Conservation (phyloP, 163 green algal species). For the Volvox carteri region DNA sequence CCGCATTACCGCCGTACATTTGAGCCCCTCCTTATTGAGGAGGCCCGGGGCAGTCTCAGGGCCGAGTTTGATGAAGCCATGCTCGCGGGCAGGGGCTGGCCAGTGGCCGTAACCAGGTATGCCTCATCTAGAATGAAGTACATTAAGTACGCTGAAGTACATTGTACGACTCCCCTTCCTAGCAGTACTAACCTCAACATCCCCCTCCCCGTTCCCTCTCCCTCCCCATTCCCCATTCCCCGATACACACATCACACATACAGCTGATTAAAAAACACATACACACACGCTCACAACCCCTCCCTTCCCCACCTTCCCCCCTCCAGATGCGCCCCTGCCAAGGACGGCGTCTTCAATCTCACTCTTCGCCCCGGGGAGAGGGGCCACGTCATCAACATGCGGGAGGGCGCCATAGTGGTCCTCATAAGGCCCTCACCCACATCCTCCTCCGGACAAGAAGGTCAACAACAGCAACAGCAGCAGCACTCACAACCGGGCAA, state of each 20-base stretch:
- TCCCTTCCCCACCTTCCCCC: background rate
- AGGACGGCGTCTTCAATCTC: conserved; percentile 47
- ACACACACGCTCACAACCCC: background rate
- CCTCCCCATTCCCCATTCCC: background rate
- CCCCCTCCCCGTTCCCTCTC: background rate
- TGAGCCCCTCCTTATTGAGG: conserved; percentile 49
- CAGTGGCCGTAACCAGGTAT: conserved; percentile 23
- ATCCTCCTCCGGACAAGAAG: too few relatives aligned
- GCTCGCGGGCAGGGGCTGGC: background rate
- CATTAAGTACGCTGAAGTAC: too few relatives aligned
- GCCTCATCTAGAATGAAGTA: background rate
- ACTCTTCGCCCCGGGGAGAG: conserved; percentile 12
- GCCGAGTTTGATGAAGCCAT: conserved; percentile 27
- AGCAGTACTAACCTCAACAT: background rate
- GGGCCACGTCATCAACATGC: background rate
- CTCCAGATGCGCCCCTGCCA: conserved; percentile 33
- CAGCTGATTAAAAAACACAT: too few relatives aligned
- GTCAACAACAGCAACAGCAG: conserved; percentile 29
- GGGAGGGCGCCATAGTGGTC: conserved; percentile 43
- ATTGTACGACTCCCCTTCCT: too few relatives aligned
- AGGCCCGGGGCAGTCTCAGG: conserved; percentile 34
- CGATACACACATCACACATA: too few relatives aligned
- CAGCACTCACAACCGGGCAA: background rate
- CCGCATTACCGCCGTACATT: conserved; percentile 37
- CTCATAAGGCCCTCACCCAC: conserved; percentile 21